phyloP scores from a whole-genome alignment of 805 yeast genomes.

The Candida namnaoensis region DNA sequence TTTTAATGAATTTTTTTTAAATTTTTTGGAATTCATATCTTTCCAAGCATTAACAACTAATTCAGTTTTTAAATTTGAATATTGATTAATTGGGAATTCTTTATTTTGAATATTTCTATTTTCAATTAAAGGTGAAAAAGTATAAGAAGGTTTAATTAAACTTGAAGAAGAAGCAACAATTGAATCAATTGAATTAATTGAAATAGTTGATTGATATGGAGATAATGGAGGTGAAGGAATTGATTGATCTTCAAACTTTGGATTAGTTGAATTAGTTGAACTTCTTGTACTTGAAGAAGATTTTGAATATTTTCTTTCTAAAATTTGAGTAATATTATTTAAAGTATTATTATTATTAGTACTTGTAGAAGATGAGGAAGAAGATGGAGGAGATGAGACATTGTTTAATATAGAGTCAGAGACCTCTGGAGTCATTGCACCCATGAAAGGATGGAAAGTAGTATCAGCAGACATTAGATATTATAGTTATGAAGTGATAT shows the following conservation, averaged over 20 bases:
- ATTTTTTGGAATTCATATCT: conserved; percentile 30
- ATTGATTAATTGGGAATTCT: conserved; percentile 41
- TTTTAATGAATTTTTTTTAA: conserved; percentile 36
- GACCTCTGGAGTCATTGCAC: neutral
- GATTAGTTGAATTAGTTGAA: neutral
- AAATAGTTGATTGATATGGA: conserved; percentile 22
- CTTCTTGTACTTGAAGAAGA: conserved; percentile 14
- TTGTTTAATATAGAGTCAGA: neutral
- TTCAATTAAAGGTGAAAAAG: no score
- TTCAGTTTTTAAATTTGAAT: conserved; percentile 26
- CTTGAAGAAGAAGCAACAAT: no score
- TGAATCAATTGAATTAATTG: no score
- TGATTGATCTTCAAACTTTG: conserved; percentile 16
- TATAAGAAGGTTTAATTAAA: no score
- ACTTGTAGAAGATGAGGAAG: no score
- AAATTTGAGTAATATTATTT: conserved; percentile 1
- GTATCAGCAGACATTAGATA: neutral
- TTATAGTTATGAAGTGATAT: no score
- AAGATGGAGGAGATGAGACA: neutral
- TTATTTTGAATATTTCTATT: conserved; percentile 7
- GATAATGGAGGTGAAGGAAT: conserved; percentile 39
- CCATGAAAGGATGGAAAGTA: neutral
- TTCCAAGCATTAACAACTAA: conserved; percentile 46
- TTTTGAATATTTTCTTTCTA: conserved; percentile 17
- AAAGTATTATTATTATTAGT: no score